phyloP scores from a whole-genome alignment of 148 eudicot species.

The Nyssa sinensis region DNA sequence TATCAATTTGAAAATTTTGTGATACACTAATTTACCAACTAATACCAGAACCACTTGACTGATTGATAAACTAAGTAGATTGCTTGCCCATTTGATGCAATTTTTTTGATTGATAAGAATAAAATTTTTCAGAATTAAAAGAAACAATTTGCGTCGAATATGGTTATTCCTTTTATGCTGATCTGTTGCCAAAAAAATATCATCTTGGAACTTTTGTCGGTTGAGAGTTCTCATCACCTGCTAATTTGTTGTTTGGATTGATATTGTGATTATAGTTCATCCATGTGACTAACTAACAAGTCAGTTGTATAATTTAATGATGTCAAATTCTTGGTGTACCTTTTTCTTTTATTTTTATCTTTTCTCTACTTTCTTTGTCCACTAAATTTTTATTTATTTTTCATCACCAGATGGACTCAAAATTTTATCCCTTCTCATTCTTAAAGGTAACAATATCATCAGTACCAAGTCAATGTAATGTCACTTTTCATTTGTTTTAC shows the following conservation, averaged over 20 bases:
- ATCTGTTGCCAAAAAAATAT: background rate
- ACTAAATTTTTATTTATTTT: constrained; percentile 9
- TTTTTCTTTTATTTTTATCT: background rate
- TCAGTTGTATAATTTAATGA: background rate
- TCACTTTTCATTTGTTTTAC: too few species aligned
- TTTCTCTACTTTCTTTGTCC: background rate
- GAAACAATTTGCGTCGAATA: too few species aligned
- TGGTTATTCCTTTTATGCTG: background rate
- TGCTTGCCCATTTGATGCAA: too few species aligned
- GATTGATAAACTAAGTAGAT: too few species aligned
- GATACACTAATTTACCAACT: background rate
- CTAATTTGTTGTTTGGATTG: background rate
- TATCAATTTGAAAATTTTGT: background rate
- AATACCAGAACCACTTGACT: background rate
- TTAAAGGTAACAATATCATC: constrained; percentile 41
- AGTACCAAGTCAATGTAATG: background rate
- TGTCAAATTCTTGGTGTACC: too few species aligned
- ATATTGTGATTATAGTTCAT: too few species aligned
- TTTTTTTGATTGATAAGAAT: too few species aligned
- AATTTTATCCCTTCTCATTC: constrained; percentile 42
- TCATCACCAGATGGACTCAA: constrained; percentile 60
- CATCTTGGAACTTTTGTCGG: background rate
- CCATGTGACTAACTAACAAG: too few species aligned
- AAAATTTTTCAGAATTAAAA: too few species aligned
- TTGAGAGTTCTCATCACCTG: background rate